phyloP scores from a whole-genome alignment of 768 basidiomycete species.

The Rhizopogon vesiculosus region DNA sequence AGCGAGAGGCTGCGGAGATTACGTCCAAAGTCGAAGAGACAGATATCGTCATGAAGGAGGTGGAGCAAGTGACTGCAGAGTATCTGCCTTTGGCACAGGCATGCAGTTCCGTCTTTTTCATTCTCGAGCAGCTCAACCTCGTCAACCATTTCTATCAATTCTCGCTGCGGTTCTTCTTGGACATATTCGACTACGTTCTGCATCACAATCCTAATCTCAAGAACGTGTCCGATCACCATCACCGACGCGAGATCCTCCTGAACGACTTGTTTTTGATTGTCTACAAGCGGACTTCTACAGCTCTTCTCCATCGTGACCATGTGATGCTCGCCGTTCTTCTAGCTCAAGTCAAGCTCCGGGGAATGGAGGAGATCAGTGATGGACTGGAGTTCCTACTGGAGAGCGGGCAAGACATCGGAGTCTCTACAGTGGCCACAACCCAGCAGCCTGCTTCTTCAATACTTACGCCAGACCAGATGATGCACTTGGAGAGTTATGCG shows the following conservation, averaged over 20 bases:
- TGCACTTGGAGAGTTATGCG: constrained; percentile 66
- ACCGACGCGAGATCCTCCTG: constrained; percentile 74
- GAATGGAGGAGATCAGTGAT: constrained; percentile 72
- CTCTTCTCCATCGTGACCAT: constrained; percentile 86
- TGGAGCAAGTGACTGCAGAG: constrained; percentile 92
- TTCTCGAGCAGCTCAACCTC: constrained; percentile 88
- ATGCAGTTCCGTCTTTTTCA: constrained; percentile 96
- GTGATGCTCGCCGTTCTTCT: constrained; percentile 88
- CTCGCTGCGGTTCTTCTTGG: constrained; percentile 95
- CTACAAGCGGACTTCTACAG: constrained; percentile 85
- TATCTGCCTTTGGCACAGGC: constrained; percentile 94
- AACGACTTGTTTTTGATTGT: constrained; percentile 87
- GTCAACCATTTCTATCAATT: constrained; percentile 99
- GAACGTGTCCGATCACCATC: constrained; percentile 65
- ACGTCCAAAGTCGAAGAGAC: constrained; percentile 96
- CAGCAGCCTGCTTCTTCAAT: constrained; percentile 38
- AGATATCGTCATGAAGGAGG: constrained; percentile 91
- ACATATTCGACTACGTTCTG: constrained; percentile 94
- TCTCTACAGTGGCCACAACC: constrained; percentile 28
- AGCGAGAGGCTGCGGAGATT: constrained; percentile 94
- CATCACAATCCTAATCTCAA: constrained; percentile 89
- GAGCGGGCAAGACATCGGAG: constrained; percentile 61
- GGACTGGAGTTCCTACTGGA: constrained; percentile 93
- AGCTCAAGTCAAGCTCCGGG: constrained; percentile 83
- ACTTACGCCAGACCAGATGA: constrained; percentile 62